Evolutionary conservation across 2,329 filamentous ascomycete genomes (phyloP), one percentile per base, ranked within the genome.

Genomic region (Aspergillus aculeatinus): DNA sequence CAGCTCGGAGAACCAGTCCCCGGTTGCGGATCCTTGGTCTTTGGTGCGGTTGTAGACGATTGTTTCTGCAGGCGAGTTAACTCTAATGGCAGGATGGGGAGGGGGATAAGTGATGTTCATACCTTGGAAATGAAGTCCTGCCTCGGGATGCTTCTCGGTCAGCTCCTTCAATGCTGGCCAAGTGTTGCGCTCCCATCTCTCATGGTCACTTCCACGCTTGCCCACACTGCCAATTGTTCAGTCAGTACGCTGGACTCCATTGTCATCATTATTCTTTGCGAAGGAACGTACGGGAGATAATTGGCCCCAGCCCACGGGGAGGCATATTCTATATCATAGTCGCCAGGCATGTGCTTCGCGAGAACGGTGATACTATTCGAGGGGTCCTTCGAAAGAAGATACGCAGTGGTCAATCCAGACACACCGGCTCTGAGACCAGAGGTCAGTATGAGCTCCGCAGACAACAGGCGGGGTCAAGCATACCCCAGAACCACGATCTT

Each of bases 271-370:
- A 14, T 19, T 23, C 10, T 27, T 44, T 52, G 42, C 31, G 51
- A 44, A 33, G 50, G 51, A 31, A 80, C 87, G 63, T 69, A 90
- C 87, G 89, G 91, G 61, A 89, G 74, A 70, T 87, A 88, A 71
- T 95, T 94, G 63, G 91, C 92, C 14, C 92, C 92, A 3, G 92
- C 92, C 89, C 91, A 96, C 0, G 91, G 92, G 5, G 91, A 96
- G 0, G 91, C 88, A 74, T 96, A 97, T 80, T 96, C 89, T 66
- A 93, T 89, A 66, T 94, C 90, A 75, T 94, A 95, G 79, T 97
- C 93, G 39, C 93, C 93, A 0, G 93, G 93, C 89, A 96, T 95
- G 73, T 96, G 90, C 71, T 94, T 96, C 5, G 91, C 89, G 33
- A 92, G 80, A 39, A 96, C 81, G 0, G 90, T 92, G 64, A 96